These are phyloP conservation scores for Clathrus columnatus DNA, from an alignment of 768 basidiomycete species.

Conservation along the genomic window DNA sequence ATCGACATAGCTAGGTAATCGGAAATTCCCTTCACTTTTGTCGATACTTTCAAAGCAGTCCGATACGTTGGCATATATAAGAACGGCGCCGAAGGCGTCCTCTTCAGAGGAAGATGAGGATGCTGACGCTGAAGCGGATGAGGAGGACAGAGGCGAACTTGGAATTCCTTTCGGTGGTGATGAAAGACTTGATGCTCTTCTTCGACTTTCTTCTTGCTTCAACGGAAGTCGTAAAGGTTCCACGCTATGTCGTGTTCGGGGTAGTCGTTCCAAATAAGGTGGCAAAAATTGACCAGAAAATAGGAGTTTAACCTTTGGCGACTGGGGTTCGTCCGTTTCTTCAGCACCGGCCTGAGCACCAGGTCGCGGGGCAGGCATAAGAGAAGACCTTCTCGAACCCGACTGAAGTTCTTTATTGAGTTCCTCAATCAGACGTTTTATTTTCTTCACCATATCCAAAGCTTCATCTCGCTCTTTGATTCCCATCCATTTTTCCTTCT, in stretches of 20 bases:
- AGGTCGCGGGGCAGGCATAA: not conserved
- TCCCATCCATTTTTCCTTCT: slow-evolving; percentile 39
- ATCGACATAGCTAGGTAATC: slow-evolving; percentile 7
- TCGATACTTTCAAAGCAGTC: not conserved
- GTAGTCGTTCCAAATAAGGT: slow-evolving; percentile 5
- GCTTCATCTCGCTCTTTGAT: slow-evolving; percentile 35
- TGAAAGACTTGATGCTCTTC: not conserved
- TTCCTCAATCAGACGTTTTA: slow-evolving; percentile 28
- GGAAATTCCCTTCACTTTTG: not conserved
- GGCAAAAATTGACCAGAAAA: not conserved
- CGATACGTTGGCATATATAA: not conserved
- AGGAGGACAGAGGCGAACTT: not conserved
- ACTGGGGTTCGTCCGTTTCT: not conserved
- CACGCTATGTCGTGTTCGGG: slow-evolving; percentile 6
- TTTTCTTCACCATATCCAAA: slow-evolving; percentile 27
- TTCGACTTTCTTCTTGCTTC: not conserved
- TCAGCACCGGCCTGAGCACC: not conserved
- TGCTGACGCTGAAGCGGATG: not conserved
- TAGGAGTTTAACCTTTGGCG: slow-evolving; percentile 1
- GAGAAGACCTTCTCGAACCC: not conserved
- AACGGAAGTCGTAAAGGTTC: slow-evolving; percentile 6
- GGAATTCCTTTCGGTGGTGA: not conserved
- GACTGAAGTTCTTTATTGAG: slow-evolving; percentile 15
- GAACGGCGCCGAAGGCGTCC: not conserved
- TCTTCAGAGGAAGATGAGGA: not conserved